Conservation (phyloP, 176 grass and related monocot species). For the Themeda triandra region DNA sequence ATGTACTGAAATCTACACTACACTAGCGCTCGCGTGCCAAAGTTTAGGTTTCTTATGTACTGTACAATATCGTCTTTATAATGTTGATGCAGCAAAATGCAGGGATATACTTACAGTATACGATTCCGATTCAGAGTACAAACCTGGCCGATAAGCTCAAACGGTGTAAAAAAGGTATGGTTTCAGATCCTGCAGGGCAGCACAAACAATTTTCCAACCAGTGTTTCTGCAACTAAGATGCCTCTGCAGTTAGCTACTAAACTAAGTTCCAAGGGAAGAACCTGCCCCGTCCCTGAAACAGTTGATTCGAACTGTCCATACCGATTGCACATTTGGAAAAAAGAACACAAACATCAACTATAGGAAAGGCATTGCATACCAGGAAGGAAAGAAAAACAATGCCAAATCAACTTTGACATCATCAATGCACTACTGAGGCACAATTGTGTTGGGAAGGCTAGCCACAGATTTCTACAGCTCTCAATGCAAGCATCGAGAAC, state of each 20-base stretch:
- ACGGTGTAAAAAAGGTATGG: background rate
- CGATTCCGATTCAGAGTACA: background rate
- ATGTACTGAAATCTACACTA: background rate
- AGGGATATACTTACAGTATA: background rate
- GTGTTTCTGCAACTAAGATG: background rate
- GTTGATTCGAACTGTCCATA: background rate
- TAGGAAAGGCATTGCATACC: background rate
- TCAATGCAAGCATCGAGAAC: background rate
- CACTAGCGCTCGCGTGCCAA: background rate
- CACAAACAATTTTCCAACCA: background rate
- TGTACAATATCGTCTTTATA: background rate
- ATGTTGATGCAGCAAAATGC: background rate
- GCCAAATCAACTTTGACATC: background rate
- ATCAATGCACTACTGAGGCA: background rate
- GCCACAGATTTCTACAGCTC: conserved; percentile 1
- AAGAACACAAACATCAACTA: background rate
- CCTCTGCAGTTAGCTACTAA: background rate
- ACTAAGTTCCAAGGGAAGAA: background rate
- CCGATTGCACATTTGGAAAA: background rate
- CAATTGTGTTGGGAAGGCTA: background rate
- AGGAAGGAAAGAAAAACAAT: background rate
- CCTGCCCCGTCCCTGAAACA: background rate
- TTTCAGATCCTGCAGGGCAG: background rate
- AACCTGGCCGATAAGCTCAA: background rate
- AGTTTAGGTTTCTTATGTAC: background rate